A percentile compares a stretch with the other conserved stretches of the same genome.
Evolutionary conservation across 352 stramenopile species (phyloP).

Genomic region (Halophytophthora polymorphica): DNA sequence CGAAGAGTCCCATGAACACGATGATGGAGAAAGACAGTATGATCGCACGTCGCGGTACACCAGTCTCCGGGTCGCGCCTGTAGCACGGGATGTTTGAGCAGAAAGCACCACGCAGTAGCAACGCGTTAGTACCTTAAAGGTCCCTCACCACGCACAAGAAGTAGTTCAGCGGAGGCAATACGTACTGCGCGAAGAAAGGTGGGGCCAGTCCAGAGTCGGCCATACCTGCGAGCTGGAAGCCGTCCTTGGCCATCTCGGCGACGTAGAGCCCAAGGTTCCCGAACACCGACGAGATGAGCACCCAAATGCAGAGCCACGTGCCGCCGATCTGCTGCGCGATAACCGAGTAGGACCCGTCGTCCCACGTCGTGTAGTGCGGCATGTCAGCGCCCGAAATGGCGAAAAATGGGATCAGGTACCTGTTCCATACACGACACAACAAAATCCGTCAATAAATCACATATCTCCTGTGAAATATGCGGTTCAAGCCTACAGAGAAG

Average conservation of each 20-base stretch:
- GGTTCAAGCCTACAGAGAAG: background rate
- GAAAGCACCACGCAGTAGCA: slow-evolving; percentile 3
- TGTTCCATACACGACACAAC: slow-evolving; percentile 8
- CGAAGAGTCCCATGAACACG: slow-evolving; percentile 72
- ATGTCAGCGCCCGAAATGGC: slow-evolving; percentile 66
- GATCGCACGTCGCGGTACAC: slow-evolving; percentile 64
- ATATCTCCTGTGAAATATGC: background rate
- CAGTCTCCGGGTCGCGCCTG: slow-evolving; percentile 55
- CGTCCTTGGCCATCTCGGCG: slow-evolving; percentile 81
- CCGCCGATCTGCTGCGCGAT: slow-evolving; percentile 66
- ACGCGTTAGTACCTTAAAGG: background rate
- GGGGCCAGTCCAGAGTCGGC: slow-evolving; percentile 75
- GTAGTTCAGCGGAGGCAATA: background rate
- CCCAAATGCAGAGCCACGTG: slow-evolving; percentile 69
- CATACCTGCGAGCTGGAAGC: slow-evolving; percentile 80
- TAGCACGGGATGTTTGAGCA: too few relatives aligned
- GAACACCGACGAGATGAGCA: slow-evolving; percentile 73
- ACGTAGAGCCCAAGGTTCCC: slow-evolving; percentile 81
- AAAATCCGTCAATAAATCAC: background rate
- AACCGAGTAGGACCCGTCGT: slow-evolving; percentile 71
- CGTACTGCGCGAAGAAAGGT: slow-evolving; percentile 72
- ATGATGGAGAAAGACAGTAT: slow-evolving; percentile 76
- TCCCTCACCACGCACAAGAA: slow-evolving; percentile 1
- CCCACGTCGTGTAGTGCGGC: slow-evolving; percentile 71
- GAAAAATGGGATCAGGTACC: slow-evolving; percentile 69